Conservation (phyloP, 2,329 filamentous ascomycete species). For the Escovopsis weberi region DNA sequence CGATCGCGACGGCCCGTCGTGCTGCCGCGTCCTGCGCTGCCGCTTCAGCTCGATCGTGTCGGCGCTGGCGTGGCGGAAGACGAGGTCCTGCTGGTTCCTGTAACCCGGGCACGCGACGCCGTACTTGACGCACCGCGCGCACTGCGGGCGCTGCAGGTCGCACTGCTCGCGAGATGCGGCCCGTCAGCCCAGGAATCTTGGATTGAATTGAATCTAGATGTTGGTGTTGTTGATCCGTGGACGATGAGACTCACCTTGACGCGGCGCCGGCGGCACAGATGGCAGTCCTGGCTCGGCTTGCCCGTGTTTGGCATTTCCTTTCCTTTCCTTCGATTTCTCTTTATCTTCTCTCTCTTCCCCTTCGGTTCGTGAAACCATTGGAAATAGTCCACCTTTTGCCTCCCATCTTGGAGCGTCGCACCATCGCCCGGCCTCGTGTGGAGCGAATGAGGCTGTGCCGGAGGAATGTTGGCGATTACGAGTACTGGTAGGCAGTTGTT, state of each 20-base stretch:
- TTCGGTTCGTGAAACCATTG: not conserved
- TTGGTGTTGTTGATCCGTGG: not conserved
- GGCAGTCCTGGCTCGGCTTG: slow-evolving; percentile 25
- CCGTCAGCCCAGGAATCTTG: too few species aligned
- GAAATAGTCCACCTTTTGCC: too few species aligned
- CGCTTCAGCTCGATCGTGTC: slow-evolving; percentile 16
- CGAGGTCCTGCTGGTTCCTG: slow-evolving; percentile 23
- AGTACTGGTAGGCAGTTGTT: too few species aligned
- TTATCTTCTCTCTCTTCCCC: not conserved
- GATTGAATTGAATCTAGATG: too few species aligned
- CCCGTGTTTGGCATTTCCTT: slow-evolving; percentile 26
- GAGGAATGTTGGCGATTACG: too few species aligned
- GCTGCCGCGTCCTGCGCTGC: not conserved
- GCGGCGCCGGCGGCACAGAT: slow-evolving; percentile 24
- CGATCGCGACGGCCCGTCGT: too few species aligned
- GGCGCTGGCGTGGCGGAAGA: slow-evolving; percentile 23
- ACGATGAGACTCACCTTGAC: slow-evolving; percentile 21
- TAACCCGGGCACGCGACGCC: slow-evolving; percentile 25
- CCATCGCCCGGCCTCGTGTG: too few species aligned
- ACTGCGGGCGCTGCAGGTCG: slow-evolving; percentile 24
- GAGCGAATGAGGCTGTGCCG: too few species aligned
- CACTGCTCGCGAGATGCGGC: slow-evolving; percentile 11
- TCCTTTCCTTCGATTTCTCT: slow-evolving; percentile 3
- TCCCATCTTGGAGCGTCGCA: too few species aligned
- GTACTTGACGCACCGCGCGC: slow-evolving; percentile 26